phyloP scores from a whole-genome alignment of 2,329 filamentous ascomycete genomes.

The Aspergillus hortae region DNA sequence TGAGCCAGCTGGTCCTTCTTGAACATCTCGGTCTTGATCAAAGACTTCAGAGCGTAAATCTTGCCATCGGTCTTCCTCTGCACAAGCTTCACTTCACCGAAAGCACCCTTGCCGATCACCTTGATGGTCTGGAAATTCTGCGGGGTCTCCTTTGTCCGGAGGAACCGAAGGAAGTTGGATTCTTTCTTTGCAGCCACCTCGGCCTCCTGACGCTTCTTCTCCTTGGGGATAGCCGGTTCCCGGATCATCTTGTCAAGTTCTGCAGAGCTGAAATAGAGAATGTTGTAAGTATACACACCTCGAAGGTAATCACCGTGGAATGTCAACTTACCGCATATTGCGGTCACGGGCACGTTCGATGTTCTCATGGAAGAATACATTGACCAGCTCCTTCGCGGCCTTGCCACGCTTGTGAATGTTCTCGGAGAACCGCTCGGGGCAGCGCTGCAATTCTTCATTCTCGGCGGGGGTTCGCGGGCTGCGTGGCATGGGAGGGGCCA shows the following conservation, averaged over 20 bases:
- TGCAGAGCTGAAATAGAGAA: conserved; percentile 62
- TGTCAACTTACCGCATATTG: conserved; percentile 72
- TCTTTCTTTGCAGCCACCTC: conserved; percentile 82
- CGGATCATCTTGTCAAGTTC: conserved; percentile 84
- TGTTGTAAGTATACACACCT: neutral
- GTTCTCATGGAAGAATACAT: conserved; percentile 94
- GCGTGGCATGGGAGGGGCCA: conserved; percentile 64
- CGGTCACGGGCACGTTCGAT: conserved; percentile 93
- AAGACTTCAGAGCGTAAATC: conserved; percentile 96
- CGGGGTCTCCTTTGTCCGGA: conserved; percentile 87
- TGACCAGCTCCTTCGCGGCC: conserved; percentile 62
- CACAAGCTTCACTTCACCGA: conserved; percentile 96
- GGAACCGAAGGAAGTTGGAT: conserved; percentile 87
- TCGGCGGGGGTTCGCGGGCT: conserved; percentile 54
- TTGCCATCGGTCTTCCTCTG: conserved; percentile 95
- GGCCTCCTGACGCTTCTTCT: conserved; percentile 79
- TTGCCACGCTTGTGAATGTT: conserved; percentile 73
- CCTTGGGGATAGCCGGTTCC: conserved; percentile 69
- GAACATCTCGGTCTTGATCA: conserved; percentile 99
- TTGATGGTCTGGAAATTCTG: conserved; percentile 96
- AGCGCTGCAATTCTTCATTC: conserved; percentile 70
- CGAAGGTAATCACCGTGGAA: neutral
- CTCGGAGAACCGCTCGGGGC: conserved; percentile 83
- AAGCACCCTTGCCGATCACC: conserved; percentile 98
- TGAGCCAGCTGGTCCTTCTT: conserved; percentile 98